Percentiles rank a stretch among this genome's conserved stretches.
phyloP scores from a whole-genome alignment of 257 asterid genomes.

The Plantago major region DNA sequence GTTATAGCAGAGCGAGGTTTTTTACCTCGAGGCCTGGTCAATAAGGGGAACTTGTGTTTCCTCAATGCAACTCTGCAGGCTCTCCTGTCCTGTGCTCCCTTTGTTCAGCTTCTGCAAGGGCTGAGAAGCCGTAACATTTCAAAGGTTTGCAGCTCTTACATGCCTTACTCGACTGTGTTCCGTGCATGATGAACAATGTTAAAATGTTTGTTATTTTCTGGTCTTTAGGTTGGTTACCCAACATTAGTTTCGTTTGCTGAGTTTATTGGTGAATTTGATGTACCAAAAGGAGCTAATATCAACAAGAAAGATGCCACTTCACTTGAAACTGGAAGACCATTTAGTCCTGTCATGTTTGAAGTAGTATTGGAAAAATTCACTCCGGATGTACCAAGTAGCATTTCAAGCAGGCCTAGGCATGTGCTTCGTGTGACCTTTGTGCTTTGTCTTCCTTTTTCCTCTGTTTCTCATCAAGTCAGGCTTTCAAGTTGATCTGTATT shows the following conservation, averaged over 20 bases:
- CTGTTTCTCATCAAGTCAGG: background rate
- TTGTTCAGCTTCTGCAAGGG: slow-evolving; percentile 65
- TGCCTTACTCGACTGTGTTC: slow-evolving; percentile 1
- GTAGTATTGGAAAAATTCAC: slow-evolving; percentile 67
- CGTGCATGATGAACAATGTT: background rate
- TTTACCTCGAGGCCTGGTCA: slow-evolving; percentile 78
- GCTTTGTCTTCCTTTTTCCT: background rate
- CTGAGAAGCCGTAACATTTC: slow-evolving; percentile 47
- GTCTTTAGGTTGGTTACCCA: slow-evolving; percentile 61
- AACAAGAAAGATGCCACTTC: slow-evolving; percentile 47
- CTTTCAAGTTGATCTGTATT: slow-evolving; percentile 12
- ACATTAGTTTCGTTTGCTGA: slow-evolving; percentile 67
- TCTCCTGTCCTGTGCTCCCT: slow-evolving; percentile 81
- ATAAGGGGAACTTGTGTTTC: slow-evolving; percentile 89
- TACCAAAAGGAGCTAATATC: slow-evolving; percentile 39
- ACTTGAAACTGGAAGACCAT: slow-evolving; percentile 61
- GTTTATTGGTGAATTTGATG: slow-evolving; percentile 62
- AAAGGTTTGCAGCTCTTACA: slow-evolving; percentile 41
- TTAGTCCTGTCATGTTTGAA: slow-evolving; percentile 75
- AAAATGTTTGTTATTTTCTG: slow-evolving; percentile 13
- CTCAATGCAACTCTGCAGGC: slow-evolving; percentile 94
- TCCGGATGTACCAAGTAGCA: slow-evolving; percentile 62
- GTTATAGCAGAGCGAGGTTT: slow-evolving; percentile 38
- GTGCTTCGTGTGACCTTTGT: slow-evolving; percentile 12
- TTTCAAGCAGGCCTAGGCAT: slow-evolving; percentile 75